phyloP scores from a whole-genome alignment of 164 flowering plant species.

The Piper betle region DNA sequence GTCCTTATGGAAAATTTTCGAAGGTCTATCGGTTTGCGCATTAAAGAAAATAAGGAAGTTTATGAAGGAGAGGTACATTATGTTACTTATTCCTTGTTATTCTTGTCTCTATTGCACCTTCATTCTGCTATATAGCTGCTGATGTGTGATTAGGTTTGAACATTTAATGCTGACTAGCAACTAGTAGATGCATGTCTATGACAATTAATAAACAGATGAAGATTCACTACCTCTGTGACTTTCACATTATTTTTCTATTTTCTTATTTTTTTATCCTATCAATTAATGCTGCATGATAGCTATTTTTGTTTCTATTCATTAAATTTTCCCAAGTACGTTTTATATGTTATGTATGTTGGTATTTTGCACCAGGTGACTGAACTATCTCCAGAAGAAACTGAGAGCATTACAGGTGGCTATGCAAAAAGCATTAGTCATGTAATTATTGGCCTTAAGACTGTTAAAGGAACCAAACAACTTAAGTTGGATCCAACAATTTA shows the following conservation, averaged over 20 bases:
- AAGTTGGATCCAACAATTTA: slow-evolving; percentile 96
- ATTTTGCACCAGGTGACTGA: slow-evolving; percentile 67
- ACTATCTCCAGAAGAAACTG: slow-evolving; percentile 96
- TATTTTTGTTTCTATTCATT: not conserved
- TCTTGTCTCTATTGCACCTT: not conserved
- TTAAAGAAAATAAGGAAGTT: slow-evolving; percentile 96
- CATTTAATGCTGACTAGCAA: too few relatives aligned
- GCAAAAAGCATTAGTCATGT: slow-evolving; percentile 95
- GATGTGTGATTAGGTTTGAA: too few relatives aligned
- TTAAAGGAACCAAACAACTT: slow-evolving; percentile 95
- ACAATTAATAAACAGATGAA: not conserved
- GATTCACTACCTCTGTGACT: not conserved
- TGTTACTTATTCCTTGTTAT: not conserved
- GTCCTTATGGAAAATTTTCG: slow-evolving; percentile 96
- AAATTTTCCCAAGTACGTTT: not conserved
- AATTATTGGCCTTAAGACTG: slow-evolving; percentile 88
- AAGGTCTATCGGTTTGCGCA: slow-evolving; percentile 92
- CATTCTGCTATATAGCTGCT: too few relatives aligned
- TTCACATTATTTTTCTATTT: not conserved
- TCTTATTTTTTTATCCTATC: not conserved
- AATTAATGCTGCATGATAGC: not conserved
- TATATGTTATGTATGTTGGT: slow-evolving; percentile 1
- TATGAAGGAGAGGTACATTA: slow-evolving; percentile 95
- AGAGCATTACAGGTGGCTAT: slow-evolving; percentile 88
- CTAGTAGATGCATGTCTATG: too few relatives aligned